Evolutionary conservation across 441 rosid genomes (phyloP).

Genomic region (Manihot esculenta): DNA sequence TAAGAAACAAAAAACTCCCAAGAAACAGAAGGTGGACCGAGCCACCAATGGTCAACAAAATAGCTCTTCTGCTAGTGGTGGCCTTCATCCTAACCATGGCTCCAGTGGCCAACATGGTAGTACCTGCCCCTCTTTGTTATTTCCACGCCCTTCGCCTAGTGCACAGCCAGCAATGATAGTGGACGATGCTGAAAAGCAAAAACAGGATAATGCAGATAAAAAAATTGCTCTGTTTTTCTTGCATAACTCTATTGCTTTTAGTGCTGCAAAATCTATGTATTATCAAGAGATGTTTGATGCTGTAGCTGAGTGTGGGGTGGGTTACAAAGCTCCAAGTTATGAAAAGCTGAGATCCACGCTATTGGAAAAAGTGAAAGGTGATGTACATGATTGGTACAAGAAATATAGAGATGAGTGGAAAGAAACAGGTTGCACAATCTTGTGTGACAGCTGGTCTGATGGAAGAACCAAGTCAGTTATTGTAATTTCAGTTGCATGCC

Average conservation of each 20-base stretch:
- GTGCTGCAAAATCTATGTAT: conserved; percentile 46
- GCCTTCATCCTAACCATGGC: conserved; percentile 37
- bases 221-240: conserved; percentile 51
- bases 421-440: conserved; percentile 59
- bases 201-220: conserved; percentile 43
- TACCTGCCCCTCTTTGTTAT: conserved; percentile 43
- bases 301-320: conserved; percentile 42
- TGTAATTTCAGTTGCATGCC: conserved; percentile 45
- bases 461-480: conserved; percentile 37
- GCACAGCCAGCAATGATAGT: conserved; percentile 24
- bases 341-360: conserved; percentile 45
- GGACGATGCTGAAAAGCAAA: conserved; percentile 42
- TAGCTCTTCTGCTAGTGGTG: conserved; percentile 50
- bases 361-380: conserved; percentile 44
- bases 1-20: conserved; percentile 44
- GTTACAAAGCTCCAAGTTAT: conserved; percentile 52
- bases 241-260: conserved; percentile 50
- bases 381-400: conserved; percentile 37
- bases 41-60: conserved; percentile 38
- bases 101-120: conserved; percentile 49
- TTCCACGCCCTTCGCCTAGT: conserved; percentile 32
- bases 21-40: conserved; percentile 37
- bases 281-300: conserved; percentile 61
- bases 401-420: conserved; percentile 53
- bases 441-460: conserved; percentile 52